Base-by-base conservation (phyloP, 345 rosid genomes). In the Salix koriyanagi region DNA sequence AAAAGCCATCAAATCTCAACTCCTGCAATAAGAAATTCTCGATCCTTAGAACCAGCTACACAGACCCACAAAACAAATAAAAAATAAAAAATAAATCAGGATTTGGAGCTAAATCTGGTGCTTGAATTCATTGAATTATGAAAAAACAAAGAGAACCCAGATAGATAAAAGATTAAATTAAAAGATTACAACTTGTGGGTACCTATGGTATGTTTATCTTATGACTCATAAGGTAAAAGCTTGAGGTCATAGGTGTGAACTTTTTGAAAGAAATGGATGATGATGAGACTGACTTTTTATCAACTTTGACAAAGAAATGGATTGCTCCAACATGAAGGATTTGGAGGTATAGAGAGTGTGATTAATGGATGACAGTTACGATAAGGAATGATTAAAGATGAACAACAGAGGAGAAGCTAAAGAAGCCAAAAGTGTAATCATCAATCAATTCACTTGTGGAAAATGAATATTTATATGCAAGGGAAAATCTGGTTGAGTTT, bases 131-230 rank as follows among this genome's bases (percentile, higher is more conserved):
- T 71, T 14, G 8, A 64, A 71, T 30, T 46, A 9, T 23, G 13
- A 77, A 32, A 34, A 23, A 64, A 48, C 23, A 36, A 64, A 64
- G 28, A 16, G 61, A 69, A 76, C 46, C 69, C 79, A 21, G 39
- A 0, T 10, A 64, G 56, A 44, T 26, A 65, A 44, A 13, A 65
- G 46, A 77, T 42, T 28, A 32, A n/a, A 56, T 12, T 15, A 16
- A 28, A 30, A 18, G 42, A 42, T 74, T 65, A 46, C 77, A 44
- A 28, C 44, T 21, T 46, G 7, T 25, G 42, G 25, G 3, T 7
- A 10, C 28, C 64, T 10, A 62, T n/a, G 10, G 28, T 23, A 74
- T 30, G 50, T 26, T 60, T 25, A 11, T 66, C 64, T 64, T 21
- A 64, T 13, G 70, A 65, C 18, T 74, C 70, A 74, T 32, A 6